Conservation (phyloP, 768 basidiomycete genomes). For the Mycena belliarum region DNA sequence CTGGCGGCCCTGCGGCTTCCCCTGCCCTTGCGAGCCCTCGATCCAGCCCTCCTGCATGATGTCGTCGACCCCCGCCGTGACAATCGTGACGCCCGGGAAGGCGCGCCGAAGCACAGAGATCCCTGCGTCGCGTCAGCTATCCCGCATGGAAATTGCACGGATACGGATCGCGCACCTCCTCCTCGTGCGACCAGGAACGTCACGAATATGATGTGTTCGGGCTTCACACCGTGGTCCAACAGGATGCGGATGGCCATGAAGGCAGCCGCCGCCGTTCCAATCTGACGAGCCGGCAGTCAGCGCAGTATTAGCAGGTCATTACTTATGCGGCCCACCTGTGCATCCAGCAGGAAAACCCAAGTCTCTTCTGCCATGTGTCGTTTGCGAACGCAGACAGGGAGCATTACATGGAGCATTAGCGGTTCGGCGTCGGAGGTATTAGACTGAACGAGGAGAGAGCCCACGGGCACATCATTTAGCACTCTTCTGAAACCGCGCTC, state of each 20-base stretch:
- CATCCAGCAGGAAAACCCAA: constrained; percentile 88
- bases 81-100: constrained; percentile 83
- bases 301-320: not conserved
- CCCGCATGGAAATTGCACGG: not conserved
- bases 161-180: constrained; percentile 48
- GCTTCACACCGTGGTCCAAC: constrained; percentile 86
- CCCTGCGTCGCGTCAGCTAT: not conserved
- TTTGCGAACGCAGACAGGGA: constrained; percentile 74
- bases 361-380: constrained; percentile 64
- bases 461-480: constrained; percentile 81
- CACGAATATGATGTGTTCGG: constrained; percentile 86
- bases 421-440: constrained; percentile 87
- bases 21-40: constrained; percentile 53
- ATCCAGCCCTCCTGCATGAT: constrained; percentile 76
- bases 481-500: constrained; percentile 90
- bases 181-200: constrained; percentile 85
- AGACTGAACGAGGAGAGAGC: constrained; percentile 89
- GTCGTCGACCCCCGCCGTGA: constrained; percentile 83
- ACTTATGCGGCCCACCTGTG: constrained; percentile 61
- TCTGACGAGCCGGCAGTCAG: constrained; percentile 43
- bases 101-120: constrained; percentile 74
- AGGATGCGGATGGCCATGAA: constrained; percentile 96
- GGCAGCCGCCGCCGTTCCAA: constrained; percentile 89
- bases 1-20: constrained; percentile 52
- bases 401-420: constrained; percentile 75